Evolutionary conservation across 208 protist genomes (phyloP), one percentile per base, ranked within the genome.

Genomic region (Trypanosoma vivax): DNA sequence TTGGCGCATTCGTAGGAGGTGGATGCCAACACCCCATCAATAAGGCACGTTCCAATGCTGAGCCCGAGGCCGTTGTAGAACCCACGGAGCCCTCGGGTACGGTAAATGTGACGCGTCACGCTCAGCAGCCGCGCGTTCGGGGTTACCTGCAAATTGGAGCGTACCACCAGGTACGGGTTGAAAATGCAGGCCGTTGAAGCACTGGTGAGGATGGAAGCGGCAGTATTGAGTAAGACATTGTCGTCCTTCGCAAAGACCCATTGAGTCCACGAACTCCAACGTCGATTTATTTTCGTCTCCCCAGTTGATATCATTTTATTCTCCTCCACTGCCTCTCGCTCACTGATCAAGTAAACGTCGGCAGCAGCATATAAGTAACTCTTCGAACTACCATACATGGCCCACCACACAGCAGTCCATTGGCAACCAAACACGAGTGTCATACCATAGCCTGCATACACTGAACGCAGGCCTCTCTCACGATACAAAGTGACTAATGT

Each of bases 1-100:
- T 88, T 89, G 35, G 85, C 85, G 56, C 86, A 92, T 62, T 92
- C 85, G 73, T 92, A 92, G 16, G 75, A 82, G 21, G 70, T 81
- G 0, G 81, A 89, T 11, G 85, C 77, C 41, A 89, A 66, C 23
- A 69, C 70, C 9, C 85, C 85, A 34, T 92, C 85, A 38, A 89
- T 47, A 21, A 88, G 61, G 47, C 79, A 89, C 27, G 85, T 66
- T 35, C 62, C 68, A 23, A 89, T 66, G 41, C 70, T 92, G 21
- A 92, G 70, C 30, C 57, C 49, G 23, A 88, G 41, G 0, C 85
- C 85, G 28, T 71, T 75, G 60, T 79, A 92, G 57, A 92, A 92
- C 13, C 72, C 85, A 7, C 45, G 45, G 3, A 76, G 2, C 0
- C 85, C 85, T n/a, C 73, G 58, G n/a, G 39, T 63, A n/a, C 55